Percentiles rank a stretch among this genome's conserved stretches.
Conservation (phyloP, 345 rosid species). For the Populus pruinosa region DNA sequence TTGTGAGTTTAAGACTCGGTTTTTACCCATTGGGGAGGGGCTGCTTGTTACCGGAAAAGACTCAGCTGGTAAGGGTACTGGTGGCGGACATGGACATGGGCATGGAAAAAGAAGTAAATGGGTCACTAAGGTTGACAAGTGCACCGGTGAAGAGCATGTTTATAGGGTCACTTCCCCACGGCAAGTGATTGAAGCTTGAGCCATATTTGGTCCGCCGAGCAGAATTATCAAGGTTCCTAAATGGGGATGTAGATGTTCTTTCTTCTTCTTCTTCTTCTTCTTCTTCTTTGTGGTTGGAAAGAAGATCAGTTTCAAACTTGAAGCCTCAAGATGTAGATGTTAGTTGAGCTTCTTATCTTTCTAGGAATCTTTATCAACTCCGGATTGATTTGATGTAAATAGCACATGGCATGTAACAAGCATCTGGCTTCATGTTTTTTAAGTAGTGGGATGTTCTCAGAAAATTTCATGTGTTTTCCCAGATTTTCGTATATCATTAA, state of each 20-base stretch:
- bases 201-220: no score
- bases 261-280: not conserved
- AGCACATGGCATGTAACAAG: not conserved
- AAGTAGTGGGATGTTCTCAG: not conserved
- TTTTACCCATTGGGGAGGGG: slow-evolving; percentile 55
- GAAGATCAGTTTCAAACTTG: no score
- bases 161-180: slow-evolving; percentile 33
- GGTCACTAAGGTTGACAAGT: slow-evolving; percentile 41
- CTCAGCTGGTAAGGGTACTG: not conserved
- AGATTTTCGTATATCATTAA: not conserved
- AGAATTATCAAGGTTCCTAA: no score
- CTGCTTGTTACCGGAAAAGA: slow-evolving; percentile 31
- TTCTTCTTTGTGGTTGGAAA: not conserved
- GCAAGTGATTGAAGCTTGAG: slow-evolving; percentile 9
- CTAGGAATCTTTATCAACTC: no score
- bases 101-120: slow-evolving; percentile 39
- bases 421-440: not conserved
- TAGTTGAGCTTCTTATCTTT: not conserved
- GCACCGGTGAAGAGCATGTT: slow-evolving; percentile 59
- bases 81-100: not conserved
- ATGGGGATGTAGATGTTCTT: not conserved
- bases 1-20: slow-evolving; percentile 27
- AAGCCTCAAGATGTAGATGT: not conserved
- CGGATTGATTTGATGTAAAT: not conserved
- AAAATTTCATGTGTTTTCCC: not conserved